Evolutionary conservation across 208 protist genomes (phyloP), one percentile per base, ranked within the genome.

Genomic region (Trypanosomatidae sp.): DNA sequence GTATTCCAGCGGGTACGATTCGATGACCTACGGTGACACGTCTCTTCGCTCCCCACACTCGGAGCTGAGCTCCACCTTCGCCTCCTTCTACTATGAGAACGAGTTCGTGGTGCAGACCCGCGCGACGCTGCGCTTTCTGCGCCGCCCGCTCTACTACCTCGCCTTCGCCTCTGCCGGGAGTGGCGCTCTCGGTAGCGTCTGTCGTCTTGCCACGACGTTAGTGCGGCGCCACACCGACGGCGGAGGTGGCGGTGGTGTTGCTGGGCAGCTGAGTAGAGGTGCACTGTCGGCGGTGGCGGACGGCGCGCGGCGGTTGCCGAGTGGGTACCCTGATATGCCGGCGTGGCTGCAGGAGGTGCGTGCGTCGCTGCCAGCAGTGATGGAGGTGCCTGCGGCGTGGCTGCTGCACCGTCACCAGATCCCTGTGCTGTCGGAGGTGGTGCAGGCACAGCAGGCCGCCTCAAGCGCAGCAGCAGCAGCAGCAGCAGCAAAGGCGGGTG

Each of bases 61-160:
- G 2, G 86, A 93, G 69, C 79, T 93, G 65, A 94, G 89, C 80
- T 93, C 91, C 13, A 93, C 91, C 28, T 92, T 93, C 65, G 80
- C 85, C 47, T 92, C 84, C 43, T 90, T 94, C 75, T 96, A 93
- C 73, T 76, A 90, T 66, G 86, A 91, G 13, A 91, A 87, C 79
- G 79, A 85, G n/a, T 69, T 64, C 19, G 74, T 81, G 66, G 69
- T 82, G 30, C 66, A 71, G 49, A 59, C 50, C 5, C 76, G 76
- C 36, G 41, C 77, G 17, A 78, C 79, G 4, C 49, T 85, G 62
- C 80, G 44, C 50, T 91, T 90, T 59, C 67, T 93, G 12, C 79
- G 85, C 9, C 85, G 84, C 12, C 91, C 91, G 3, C 49, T 94
- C 7, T 78, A 86, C 50, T 96, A 93, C 72, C 73, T 89, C 41